Percentiles rank a stretch among this genome's conserved stretches.
These are phyloP conservation scores for Carex parvula DNA, from an alignment of 176 grass and related monocot genomes.

Conservation along the genomic window DNA sequence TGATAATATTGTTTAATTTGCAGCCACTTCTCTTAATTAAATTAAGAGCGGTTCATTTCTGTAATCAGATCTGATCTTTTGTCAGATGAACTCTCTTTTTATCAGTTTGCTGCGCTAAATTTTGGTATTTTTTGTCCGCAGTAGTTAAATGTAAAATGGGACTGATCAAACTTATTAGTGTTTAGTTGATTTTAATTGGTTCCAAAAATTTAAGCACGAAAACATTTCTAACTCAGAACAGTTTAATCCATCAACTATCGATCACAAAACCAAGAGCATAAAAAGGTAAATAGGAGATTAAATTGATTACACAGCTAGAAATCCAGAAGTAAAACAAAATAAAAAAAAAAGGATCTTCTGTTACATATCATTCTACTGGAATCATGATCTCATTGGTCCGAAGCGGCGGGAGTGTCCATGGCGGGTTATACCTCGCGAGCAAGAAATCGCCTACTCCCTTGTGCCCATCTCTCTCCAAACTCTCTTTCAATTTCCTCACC, in stretches of 20 bases:
- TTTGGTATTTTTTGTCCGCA: not conserved
- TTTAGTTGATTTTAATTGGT: not conserved
- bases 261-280: not conserved
- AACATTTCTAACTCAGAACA: not conserved
- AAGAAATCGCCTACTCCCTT: slow-evolving; percentile 48
- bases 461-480: slow-evolving; percentile 64
- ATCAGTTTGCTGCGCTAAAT: not conserved
- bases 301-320: not conserved
- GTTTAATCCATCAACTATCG: not conserved
- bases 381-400: slow-evolving; percentile 94
- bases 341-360: not conserved
- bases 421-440: slow-evolving; percentile 81
- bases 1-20: not conserved
- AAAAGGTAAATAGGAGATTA: not conserved
- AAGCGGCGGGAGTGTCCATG: slow-evolving; percentile 83
- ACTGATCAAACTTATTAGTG: not conserved
- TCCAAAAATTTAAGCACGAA: not conserved
- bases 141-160: not conserved
- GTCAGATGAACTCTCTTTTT: not conserved
- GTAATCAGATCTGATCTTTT: not conserved
- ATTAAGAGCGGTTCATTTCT: not conserved
- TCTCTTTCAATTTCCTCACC: slow-evolving; percentile 56
- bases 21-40: not conserved
- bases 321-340: not conserved
- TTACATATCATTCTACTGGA: slow-evolving; percentile 48